Evolutionary conservation across 106 monocot species (phyloP).

Genomic region (Dendrobium huoshanense): DNA sequence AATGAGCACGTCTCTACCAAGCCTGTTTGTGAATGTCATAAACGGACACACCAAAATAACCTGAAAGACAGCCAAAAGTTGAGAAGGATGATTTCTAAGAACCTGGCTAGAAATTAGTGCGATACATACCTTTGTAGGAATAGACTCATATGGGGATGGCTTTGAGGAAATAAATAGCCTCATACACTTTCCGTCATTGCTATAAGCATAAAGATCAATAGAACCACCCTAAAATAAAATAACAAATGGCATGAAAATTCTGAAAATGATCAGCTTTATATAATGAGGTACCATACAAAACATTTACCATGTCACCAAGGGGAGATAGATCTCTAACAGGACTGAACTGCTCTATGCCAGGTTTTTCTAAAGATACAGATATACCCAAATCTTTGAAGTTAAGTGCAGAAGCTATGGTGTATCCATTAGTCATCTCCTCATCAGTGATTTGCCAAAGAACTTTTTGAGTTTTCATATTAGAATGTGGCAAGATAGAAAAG

Average conservation of each 20-base stretch:
- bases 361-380: slow-evolving; percentile 44
- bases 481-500: slow-evolving; percentile 22
- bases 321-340: slow-evolving; percentile 61
- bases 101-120: not conserved
- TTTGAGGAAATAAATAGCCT: slow-evolving; percentile 74
- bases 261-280: not conserved
- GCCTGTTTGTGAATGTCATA: slow-evolving; percentile 86
- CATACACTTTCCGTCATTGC: slow-evolving; percentile 65
- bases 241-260: not conserved
- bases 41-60: slow-evolving; percentile 77
- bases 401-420: slow-evolving; percentile 76
- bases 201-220: slow-evolving; percentile 79
- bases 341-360: slow-evolving; percentile 49
- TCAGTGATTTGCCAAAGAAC: slow-evolving; percentile 48
- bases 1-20: slow-evolving; percentile 71
- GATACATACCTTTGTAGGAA: slow-evolving; percentile 82
- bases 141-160: slow-evolving; percentile 76
- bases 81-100: slow-evolving; percentile 1
- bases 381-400: slow-evolving; percentile 70
- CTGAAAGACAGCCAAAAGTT: slow-evolving; percentile 28
- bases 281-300: not conserved
- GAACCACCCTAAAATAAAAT: slow-evolving; percentile 73
- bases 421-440: slow-evolving; percentile 75
- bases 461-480: slow-evolving; percentile 37
- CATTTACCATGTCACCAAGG: slow-evolving; percentile 83